These are phyloP conservation scores for Malassezia slooffiae DNA, from an alignment of 1,284 basidiomycete species.

Conservation along the genomic window DNA sequence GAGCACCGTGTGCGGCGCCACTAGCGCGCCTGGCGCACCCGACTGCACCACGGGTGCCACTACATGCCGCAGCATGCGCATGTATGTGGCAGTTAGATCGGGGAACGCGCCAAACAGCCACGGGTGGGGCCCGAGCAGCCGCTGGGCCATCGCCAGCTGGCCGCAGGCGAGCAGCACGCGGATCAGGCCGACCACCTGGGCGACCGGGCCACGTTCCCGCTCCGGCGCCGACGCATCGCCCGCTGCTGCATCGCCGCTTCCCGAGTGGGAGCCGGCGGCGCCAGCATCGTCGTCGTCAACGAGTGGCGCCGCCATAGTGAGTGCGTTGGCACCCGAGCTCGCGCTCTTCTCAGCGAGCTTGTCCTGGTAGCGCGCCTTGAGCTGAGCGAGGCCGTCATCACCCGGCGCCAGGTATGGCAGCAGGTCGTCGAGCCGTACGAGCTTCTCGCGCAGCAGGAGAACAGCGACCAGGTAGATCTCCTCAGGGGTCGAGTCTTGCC, in stretches of 20 bases:
- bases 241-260: too few relatives aligned
- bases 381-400: slow-evolving; percentile 37
- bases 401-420: slow-evolving; percentile 61
- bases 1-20: not conserved
- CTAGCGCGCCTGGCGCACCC: not conserved
- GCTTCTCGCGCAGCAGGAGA: slow-evolving; percentile 73
- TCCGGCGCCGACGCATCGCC: slow-evolving; percentile 47
- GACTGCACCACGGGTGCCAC: slow-evolving; percentile 14
- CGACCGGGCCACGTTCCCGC: slow-evolving; percentile 54
- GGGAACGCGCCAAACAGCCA: slow-evolving; percentile 70
- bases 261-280: slow-evolving; percentile 21
- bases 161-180: slow-evolving; percentile 76
- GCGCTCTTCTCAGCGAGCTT: slow-evolving; percentile 54
- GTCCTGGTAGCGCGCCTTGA: slow-evolving; percentile 59
- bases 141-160: slow-evolving; percentile 63
- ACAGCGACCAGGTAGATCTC: slow-evolving; percentile 73
- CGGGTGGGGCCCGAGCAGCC: slow-evolving; percentile 68
- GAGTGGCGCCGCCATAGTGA: slow-evolving; percentile 75
- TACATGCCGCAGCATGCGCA: slow-evolving; percentile 39
- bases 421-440: slow-evolving; percentile 72
- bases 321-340: slow-evolving; percentile 62
- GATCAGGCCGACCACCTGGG: slow-evolving; percentile 72
- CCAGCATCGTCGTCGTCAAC: slow-evolving; percentile 54
- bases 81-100: slow-evolving; percentile 65
- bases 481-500: slow-evolving; percentile 54